Evolutionary conservation across 2,329 filamentous ascomycete species (phyloP).

Genomic region (Nothophaeocryptopus gaeumannii): DNA sequence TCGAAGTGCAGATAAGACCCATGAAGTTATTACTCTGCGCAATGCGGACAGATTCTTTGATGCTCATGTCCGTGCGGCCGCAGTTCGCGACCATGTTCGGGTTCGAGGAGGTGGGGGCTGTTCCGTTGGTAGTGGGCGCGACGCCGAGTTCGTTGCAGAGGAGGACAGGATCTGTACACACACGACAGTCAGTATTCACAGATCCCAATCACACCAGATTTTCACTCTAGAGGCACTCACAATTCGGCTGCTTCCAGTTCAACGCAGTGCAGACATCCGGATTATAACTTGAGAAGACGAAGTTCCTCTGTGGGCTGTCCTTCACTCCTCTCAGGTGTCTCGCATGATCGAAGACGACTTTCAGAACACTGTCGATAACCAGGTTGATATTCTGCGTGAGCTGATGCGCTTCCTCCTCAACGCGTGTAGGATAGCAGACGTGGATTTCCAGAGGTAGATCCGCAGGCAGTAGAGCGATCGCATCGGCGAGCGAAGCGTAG

Average conservation of each 20-base stretch:
- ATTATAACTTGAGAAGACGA: conserved; percentile 94
- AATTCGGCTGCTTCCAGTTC: conserved; percentile 99
- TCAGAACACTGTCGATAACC: conserved; percentile 79
- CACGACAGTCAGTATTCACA: conserved; percentile 18
- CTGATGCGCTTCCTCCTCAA: conserved; percentile 67
- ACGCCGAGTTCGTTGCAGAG: too few species aligned
- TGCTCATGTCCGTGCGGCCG: conserved; percentile 73
- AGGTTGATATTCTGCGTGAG: conserved; percentile 79
- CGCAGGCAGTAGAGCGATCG: conserved; percentile 69
- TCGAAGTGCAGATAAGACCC: conserved; percentile 87
- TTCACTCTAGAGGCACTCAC: conserved; percentile 43
- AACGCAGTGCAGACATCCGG: conserved; percentile 84
- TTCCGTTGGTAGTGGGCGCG: conserved; percentile 3
- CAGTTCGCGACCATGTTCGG: conserved; percentile 52
- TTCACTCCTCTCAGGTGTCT: conserved; percentile 63
- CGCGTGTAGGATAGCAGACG: conserved; percentile 74
- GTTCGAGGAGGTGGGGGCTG: conserved; percentile 4
- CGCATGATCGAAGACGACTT: conserved; percentile 87
- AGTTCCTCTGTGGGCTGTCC: conserved; percentile 73
- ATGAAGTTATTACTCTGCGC: conserved; percentile 97
- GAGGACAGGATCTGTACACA: conserved; percentile 58
- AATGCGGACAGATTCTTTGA: conserved; percentile 92
- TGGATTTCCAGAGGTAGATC: conserved; percentile 90
- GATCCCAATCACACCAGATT: background rate
- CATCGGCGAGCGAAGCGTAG: conserved; percentile 76